Base-by-base conservation (phyloP, 2,329 filamentous ascomycete species). In the Pestalotiopsis sp. region DNA sequence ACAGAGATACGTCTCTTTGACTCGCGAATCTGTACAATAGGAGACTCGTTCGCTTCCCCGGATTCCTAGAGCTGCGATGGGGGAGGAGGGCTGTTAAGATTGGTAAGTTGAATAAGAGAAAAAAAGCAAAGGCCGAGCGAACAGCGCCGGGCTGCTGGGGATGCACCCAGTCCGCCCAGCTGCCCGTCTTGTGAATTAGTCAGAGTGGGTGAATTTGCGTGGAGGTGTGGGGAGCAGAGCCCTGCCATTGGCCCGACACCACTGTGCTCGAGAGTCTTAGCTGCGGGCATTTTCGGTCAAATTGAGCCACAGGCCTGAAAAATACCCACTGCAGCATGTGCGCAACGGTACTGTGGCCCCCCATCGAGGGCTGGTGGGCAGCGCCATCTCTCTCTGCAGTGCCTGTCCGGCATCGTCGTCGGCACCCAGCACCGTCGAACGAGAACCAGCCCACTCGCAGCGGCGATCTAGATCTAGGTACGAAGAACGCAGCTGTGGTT, bases 71-170 rank as follows among this genome's bases (percentile, higher is more conserved):
- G 23, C 31, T 65, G 39, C 27, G 62, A 65, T 52, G 62, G 39
- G 57, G 62, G 62, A 65, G 62, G 25, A 39, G 38, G 62, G 27
- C 62, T 23, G 62, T 65, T 65, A 65, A 25, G 62, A 49, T 64
- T 23, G 61, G 20, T 64, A 45, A 49, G 39, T 64, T 49, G 61
- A 64, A 52, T 49, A 59, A 41, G 38, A 25, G 56, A 23, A 38
- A 67, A 61, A 67, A 67, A 67, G 65, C 65, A 67, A 67, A 41
- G 52, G 31, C n/a, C 27, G 27, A 67, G 36, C 9, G 61, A 52
- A 52, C 45, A n/a, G 45, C 45, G n/a, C n/a, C 20, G 27, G 12
- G 23, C 25, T 25, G 45, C 63, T 41, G 56, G 65, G 65, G 36
- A 67, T 67, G 39, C 65, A 38, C 65, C 27, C 14, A 23, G 31